Evolutionary conservation across 192 early-diverging fungal species (phyloP).

Genomic region (Jimgerdemannia flammicorona): DNA sequence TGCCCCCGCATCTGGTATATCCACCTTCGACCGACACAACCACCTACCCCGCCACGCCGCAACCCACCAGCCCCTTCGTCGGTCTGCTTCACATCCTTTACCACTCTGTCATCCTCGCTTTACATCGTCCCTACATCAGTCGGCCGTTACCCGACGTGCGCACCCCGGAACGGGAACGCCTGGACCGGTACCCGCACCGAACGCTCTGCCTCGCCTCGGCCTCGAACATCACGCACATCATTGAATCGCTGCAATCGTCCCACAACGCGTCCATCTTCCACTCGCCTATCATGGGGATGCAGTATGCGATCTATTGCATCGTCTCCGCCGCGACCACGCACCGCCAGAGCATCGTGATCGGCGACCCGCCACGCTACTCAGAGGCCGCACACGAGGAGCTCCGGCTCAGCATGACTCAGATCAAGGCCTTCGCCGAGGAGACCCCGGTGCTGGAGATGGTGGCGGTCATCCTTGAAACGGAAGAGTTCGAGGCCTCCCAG

Average conservation of each 20-base stretch:
- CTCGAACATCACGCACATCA: conserved; percentile 47
- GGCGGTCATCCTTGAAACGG: background rate
- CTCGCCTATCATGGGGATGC: conserved; percentile 43
- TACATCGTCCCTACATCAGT: conserved; percentile 45
- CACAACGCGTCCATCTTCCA: conserved; percentile 33
- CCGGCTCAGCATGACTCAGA: conserved; percentile 2
- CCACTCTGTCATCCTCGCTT: conserved; percentile 42
- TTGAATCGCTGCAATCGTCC: conserved; percentile 31
- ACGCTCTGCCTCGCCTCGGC: conserved; percentile 45
- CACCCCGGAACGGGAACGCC: background rate
- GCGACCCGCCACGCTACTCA: background rate
- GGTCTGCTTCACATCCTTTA: conserved; percentile 54
- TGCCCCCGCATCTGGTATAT: conserved; percentile 24
- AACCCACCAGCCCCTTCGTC: conserved; percentile 33
- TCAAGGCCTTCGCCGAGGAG: conserved; percentile 8
- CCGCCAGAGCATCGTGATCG: conserved; percentile 11
- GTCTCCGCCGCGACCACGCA: conserved; percentile 48
- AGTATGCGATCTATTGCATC: conserved; percentile 50
- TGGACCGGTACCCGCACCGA: conserved; percentile 9
- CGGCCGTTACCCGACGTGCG: conserved; percentile 8
- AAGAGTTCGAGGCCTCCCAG: conserved; percentile 20
- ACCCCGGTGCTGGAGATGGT: conserved; percentile 8
- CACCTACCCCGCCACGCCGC: conserved; percentile 25
- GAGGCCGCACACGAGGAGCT: conserved; percentile 18
- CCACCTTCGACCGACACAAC: conserved; percentile 17